phyloP scores from a whole-genome alignment of 2,329 filamentous ascomycete genomes.

The Whalleya microplaca region DNA sequence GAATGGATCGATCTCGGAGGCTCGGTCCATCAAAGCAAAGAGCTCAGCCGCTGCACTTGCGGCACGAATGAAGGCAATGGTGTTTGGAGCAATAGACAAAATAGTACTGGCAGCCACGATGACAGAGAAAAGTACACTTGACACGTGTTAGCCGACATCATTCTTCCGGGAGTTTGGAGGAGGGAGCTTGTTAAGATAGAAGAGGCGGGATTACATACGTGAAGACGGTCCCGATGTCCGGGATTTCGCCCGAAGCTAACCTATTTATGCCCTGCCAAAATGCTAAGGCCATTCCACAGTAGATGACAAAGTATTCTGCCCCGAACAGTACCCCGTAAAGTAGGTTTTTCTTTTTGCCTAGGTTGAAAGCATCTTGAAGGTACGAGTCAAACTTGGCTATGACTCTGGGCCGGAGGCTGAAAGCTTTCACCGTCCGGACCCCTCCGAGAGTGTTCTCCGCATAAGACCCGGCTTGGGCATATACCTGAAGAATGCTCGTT shows the following conservation, averaged over 20 bases:
- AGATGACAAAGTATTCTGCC: constrained; percentile 46
- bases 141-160: neutral
- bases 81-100: constrained; percentile 42
- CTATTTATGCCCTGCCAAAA: constrained; percentile 51
- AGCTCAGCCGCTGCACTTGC: constrained; percentile 42
- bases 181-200: neutral
- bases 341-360: constrained; percentile 44
- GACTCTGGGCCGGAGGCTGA: constrained; percentile 44
- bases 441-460: constrained; percentile 44
- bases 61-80: constrained; percentile 44
- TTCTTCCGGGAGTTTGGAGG: constrained; percentile 19
- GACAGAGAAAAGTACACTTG: constrained; percentile 43
- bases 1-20: constrained; percentile 42
- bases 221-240: constrained; percentile 43
- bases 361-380: constrained; percentile 40
- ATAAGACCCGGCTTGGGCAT: constrained; percentile 40
- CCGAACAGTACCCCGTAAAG: constrained; percentile 45
- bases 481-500: constrained; percentile 38
- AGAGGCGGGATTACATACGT: constrained; percentile 32
- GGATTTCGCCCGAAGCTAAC: constrained; percentile 42
- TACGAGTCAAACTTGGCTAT: constrained; percentile 44
- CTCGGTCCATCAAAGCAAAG: constrained; percentile 43
- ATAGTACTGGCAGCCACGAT: constrained; percentile 43
- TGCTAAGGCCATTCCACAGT: constrained; percentile 46
- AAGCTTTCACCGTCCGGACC: constrained; percentile 47